phyloP scores from a whole-genome alignment of 768 basidiomycete species.

The Boletus rubroflammeus region DNA sequence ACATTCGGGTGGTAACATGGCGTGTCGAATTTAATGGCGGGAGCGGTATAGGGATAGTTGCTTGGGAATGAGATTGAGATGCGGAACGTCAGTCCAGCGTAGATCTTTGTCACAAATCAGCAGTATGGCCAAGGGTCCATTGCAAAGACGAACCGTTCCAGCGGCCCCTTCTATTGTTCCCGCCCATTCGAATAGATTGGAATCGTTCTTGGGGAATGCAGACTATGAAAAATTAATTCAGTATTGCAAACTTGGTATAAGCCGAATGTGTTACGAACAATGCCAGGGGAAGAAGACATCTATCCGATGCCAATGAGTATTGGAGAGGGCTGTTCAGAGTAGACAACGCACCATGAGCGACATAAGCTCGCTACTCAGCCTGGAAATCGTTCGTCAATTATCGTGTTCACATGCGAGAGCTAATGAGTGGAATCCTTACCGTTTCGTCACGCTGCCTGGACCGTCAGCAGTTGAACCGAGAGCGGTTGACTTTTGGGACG shows the following conservation, averaged over 20 bases:
- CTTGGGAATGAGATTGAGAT: constrained; percentile 82
- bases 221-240: constrained; percentile 52
- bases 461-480: constrained; percentile 51
- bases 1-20: constrained; percentile 93
- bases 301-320: constrained; percentile 29
- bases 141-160: constrained; percentile 48
- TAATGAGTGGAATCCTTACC: constrained; percentile 40
- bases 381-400: constrained; percentile 25
- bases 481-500: constrained; percentile 54
- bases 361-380: constrained; percentile 84
- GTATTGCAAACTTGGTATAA: not conserved
- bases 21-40: constrained; percentile 82
- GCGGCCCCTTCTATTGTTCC: constrained; percentile 83
- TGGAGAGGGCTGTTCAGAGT: not conserved
- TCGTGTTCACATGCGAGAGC: not conserved
- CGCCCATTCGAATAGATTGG: constrained; percentile 86
- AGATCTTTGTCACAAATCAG: constrained; percentile 48
- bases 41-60: constrained; percentile 86
- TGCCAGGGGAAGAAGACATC: constrained; percentile 89
- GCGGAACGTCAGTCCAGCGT: constrained; percentile 75
- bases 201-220: constrained; percentile 84
- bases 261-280: constrained; percentile 46
- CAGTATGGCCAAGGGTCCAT: not conserved
- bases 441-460: constrained; percentile 80
- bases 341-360: constrained; percentile 69